Base-by-base conservation (phyloP, 2,329 filamentous ascomycete species). In the Trichoderma afroharzianum region DNA sequence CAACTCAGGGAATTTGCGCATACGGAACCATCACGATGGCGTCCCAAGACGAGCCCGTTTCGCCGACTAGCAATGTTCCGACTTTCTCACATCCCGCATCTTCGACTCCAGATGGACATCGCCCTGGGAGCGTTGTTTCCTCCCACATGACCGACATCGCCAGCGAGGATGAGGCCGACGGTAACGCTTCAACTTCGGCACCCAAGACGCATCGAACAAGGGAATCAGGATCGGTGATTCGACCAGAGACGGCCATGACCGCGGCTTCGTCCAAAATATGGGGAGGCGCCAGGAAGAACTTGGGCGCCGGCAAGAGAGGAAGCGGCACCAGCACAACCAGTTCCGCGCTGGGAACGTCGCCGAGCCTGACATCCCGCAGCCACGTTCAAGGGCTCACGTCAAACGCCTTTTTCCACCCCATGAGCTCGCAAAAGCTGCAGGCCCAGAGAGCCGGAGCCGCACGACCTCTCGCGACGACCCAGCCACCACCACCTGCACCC, bases 341-440 rank as follows among this genome's bases (percentile, higher is more conserved):
- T 79, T 89, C 81, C 75, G 87, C 87, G 74, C 91, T 85, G 68
- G 86, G 85, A 18, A 78, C 77, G 66, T 73, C 79, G 26, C 76
- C 78, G 3, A 95, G 91, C 75, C 87, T 93, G 55, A 86, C 92
- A 59, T 94, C 91, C 79, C 89, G 91, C 78, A 96, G 93, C 55
- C 96, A 99, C 85, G 94, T 97, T 24, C 95, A 96, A 1, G 94
- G 92, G 2, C 84, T 99, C 68, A 92, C 94, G 3, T 94, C 94
- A 18, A 92, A 95, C 78, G 95, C 93, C 68, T 98, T 99, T 83
- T 97, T 97, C 79, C 92, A 92, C 26, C 96, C 96, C 50, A 97
- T 99, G 94, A 98, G 95, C 83, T 97, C 95, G 28, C 94, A 97
- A 80, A 92, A 94, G 80, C 85, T 98, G 64, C 95, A 98, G 82